Conservation (phyloP, 2,329 filamentous ascomycete genomes). For the Botrytis porri region DNA sequence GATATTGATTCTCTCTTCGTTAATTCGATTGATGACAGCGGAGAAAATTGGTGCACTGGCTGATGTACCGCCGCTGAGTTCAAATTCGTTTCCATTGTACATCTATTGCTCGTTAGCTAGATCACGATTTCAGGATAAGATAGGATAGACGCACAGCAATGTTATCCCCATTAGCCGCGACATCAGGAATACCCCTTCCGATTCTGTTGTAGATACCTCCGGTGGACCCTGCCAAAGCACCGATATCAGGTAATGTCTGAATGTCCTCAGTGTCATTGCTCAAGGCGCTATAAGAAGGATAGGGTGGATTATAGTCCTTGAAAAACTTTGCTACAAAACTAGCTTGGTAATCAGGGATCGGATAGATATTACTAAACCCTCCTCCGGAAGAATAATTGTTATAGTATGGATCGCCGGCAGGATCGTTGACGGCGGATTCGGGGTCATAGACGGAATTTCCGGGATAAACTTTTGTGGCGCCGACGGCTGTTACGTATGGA, state of each 20-base stretch:
- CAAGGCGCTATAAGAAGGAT: conserved; percentile 26
- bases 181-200: conserved; percentile 44
- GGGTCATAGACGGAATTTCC: conserved; percentile 40
- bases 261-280: conserved; percentile 23
- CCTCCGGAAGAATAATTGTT: conserved; percentile 42
- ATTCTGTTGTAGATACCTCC: conserved; percentile 27
- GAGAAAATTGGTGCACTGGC: conserved; percentile 50
- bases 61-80: conserved; percentile 47
- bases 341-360: conserved; percentile 44
- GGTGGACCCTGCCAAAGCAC: conserved; percentile 20
- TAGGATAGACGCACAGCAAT: conserved; percentile 29
- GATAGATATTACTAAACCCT: conserved; percentile 48
- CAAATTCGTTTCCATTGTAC: conserved; percentile 22
- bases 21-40: conserved; percentile 48
- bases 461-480: conserved; percentile 35
- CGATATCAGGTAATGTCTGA: conserved; percentile 24
- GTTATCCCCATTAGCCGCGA: conserved; percentile 36
- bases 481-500: conserved; percentile 44
- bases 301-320: conserved; percentile 30
- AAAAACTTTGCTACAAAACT: conserved; percentile 44
- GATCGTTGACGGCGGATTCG: conserved; percentile 32
- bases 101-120: conserved; percentile 12
- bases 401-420: conserved; percentile 22
- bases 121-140: not conserved
- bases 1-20: conserved; percentile 47